Evolutionary conservation across 768 basidiomycete species (phyloP).

Genomic region (Nidula microcarpa): DNA sequence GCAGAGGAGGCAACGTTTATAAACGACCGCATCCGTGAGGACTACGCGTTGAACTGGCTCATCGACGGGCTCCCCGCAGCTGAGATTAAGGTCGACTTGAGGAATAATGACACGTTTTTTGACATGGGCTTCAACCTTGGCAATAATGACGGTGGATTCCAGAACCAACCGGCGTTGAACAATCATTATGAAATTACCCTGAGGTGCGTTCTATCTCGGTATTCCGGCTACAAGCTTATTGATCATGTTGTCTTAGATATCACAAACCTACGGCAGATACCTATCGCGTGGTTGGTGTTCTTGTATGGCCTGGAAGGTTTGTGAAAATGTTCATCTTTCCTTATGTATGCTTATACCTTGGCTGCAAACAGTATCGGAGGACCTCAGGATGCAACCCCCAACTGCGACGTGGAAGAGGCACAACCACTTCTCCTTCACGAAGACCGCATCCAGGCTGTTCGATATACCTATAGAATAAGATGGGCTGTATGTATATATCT

Average conservation of each 20-base stretch:
- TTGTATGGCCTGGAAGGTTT: conserved; percentile 69
- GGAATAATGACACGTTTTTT: conserved; percentile 83
- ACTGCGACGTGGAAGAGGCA: conserved; percentile 45
- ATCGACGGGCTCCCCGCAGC: conserved; percentile 92
- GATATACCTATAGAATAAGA: conserved; percentile 84
- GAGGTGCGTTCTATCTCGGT: conserved; percentile 38
- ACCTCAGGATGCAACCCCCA: conserved; percentile 42
- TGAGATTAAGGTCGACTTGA: conserved; percentile 82
- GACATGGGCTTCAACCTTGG: conserved; percentile 97
- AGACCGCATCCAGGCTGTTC: conserved; percentile 54
- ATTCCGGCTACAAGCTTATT: not conserved
- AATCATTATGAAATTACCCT: conserved; percentile 92
- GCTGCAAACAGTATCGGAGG: conserved; percentile 55
- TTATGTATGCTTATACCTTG: not conserved
- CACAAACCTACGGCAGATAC: conserved; percentile 66
- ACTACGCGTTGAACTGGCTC: conserved; percentile 93
- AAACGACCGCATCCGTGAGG: conserved; percentile 87
- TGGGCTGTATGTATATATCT: conserved; percentile 63
- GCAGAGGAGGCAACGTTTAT: conserved; percentile 82
- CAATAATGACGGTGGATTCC: conserved; percentile 55
- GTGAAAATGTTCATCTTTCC: not conserved
- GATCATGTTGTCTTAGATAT: conserved; percentile 49
- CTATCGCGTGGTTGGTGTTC: conserved; percentile 89
- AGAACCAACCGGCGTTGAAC: conserved; percentile 68
- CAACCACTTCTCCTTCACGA: conserved; percentile 61